Evolutionary conservation across 106 monocot species (phyloP), one percentile per base, ranked within the genome.

Genomic region (Allium sativum): DNA sequence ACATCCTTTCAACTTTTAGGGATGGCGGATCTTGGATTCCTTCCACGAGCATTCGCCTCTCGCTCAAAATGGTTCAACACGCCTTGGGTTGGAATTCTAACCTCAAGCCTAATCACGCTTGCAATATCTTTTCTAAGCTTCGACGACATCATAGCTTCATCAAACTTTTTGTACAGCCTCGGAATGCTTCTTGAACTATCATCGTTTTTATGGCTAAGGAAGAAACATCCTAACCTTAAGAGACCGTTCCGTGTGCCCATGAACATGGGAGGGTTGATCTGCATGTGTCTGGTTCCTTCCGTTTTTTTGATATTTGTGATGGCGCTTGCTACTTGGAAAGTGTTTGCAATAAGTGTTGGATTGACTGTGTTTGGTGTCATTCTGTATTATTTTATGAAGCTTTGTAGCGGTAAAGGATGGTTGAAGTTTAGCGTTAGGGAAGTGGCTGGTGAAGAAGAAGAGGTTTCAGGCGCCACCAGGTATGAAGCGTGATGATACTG

Each of bases 131-230:
- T 94, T 80, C 64, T 94, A 59, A 68, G 48, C 62, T 90, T 94
- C 65, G 45, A 76, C 19, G 84, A 94, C 67, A 86, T 94, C 61
- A 76, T 94, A 61, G 31, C 80, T 45, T 73, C 86, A 15, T 86
- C 94, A 68, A 90, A 94, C 69, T 79, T 94, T 74, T 58, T 93
- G 53, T 93, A 93, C 68, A 78, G 89, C 70, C 81, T 94, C 3
- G 83, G 94, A 19, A 86, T 90, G 94, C 79, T 94, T 46, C 70
- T 94, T 7, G 94, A 94, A 77, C 78, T 94, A 40, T 68, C 86
- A 8, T 71, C 90, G 17, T 94, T 94, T 69, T 43, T 93, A 21
- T 73, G 76, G 82, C 78, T 93, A 6, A 53, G 89, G 15, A 55
- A 63, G 54, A 83, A 74, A 65, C 55, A 70, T 50, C 89, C 89